These are phyloP conservation scores for Thermothelomyces thermophilus DNA, from an alignment of 2,329 filamentous ascomycete species.

Conservation along the genomic window DNA sequence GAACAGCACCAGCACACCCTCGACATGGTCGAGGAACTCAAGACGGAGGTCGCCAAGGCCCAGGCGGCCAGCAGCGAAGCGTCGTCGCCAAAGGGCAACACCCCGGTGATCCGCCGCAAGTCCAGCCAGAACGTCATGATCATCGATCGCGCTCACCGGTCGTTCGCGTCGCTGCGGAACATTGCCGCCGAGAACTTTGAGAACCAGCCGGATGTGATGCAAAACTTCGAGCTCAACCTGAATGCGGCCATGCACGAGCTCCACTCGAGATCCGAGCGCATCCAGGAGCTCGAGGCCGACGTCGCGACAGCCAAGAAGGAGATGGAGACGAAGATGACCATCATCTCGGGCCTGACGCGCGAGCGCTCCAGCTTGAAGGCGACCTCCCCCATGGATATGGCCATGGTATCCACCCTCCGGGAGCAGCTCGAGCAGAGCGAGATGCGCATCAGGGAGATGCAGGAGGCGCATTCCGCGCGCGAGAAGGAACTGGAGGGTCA, in stretches of 20 bases:
- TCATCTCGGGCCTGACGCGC: slow-evolving; percentile 88
- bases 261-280: slow-evolving; percentile 76
- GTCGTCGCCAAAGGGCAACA: slow-evolving; percentile 56
- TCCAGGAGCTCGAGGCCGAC: slow-evolving; percentile 83
- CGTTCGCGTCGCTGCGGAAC: slow-evolving; percentile 81
- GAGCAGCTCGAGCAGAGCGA: slow-evolving; percentile 86
- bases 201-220: slow-evolving; percentile 71
- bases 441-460: slow-evolving; percentile 66
- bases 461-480: slow-evolving; percentile 62
- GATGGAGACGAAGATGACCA: slow-evolving; percentile 93
- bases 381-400: slow-evolving; percentile 76
- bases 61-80: slow-evolving; percentile 49
- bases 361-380: slow-evolving; percentile 83
- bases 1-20: slow-evolving; percentile 74
- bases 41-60: slow-evolving; percentile 76
- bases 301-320: slow-evolving; percentile 81
- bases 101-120: slow-evolving; percentile 82
- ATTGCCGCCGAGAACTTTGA: slow-evolving; percentile 85
- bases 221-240: slow-evolving; percentile 87
- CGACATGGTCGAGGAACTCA: slow-evolving; percentile 83
- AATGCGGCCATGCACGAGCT: slow-evolving; percentile 91
- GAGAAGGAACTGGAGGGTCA: slow-evolving; percentile 70
- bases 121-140: slow-evolving; percentile 84
- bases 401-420: slow-evolving; percentile 77
- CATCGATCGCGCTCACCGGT: slow-evolving; percentile 85